Base-by-base conservation (phyloP, 768 basidiomycete species). In the Macrolepiota fuliginosa region DNA sequence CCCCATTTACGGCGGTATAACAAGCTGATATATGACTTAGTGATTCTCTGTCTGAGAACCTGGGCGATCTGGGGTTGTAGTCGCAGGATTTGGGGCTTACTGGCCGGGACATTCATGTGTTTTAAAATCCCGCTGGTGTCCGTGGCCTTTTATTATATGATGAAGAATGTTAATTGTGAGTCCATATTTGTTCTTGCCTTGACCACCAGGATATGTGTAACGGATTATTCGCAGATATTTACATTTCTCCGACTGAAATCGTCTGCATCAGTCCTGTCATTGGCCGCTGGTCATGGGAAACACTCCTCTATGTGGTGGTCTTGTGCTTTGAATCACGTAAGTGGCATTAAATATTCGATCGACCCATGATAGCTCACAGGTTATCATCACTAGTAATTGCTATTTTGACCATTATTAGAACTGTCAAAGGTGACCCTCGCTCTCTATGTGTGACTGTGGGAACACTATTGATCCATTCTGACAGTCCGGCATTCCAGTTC, bases 11-110 rank as follows among this genome's bases (percentile, higher is more conserved):
- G 32, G 4, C 24, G 1, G n/a, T 5, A n/a, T 1, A 13, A 49
- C 29, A 12, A 35, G 53, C 22, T 39, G 11, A 49, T 4, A 22
- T 17, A 6, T 27, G 12, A 5, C 22, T 17, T 15, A 61, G 59
- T 22, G 6, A 61, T 61, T 24, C 59, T 61, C 32, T 32, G 17
- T 25, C 42, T 61, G 7, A 29, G 59, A 36, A 61, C 59, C 0
- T 61, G 59, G 59, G 59, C 59, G 2, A 54, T 61, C 42, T 61
- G 52, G 59, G 40, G 46, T 2, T 15, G 25, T 19, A 54, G 40
- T n/a, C 19, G 24, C 22, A 36, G 10, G 19, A 40, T 58, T 27
- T 25, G 35, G 13, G 12, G 17, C 1, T 35, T 35, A 1, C 29
- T 61, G 17, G 7, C 17, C 7, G 27, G 27, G 13, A 29, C 17